phyloP scores from a whole-genome alignment of 1,284 basidiomycete species.

The Rhodotorula sp. region DNA sequence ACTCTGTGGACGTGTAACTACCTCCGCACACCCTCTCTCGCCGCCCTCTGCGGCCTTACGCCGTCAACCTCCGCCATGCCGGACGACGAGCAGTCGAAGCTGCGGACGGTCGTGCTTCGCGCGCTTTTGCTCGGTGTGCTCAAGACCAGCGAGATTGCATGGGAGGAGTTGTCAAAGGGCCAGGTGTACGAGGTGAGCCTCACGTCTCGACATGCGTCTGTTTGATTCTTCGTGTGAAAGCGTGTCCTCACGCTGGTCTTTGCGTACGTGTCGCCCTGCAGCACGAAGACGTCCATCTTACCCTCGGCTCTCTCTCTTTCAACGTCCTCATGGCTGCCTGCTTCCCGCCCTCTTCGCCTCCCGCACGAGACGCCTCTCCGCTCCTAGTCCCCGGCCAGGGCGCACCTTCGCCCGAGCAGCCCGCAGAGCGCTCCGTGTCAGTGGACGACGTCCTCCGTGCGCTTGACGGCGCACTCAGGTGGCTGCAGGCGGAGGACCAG shows the following conservation, averaged over 20 bases:
- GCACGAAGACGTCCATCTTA: slow-evolving; percentile 41
- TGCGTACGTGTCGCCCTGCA: too few species aligned
- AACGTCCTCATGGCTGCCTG: slow-evolving; percentile 20
- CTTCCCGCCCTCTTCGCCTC: slow-evolving; percentile 2
- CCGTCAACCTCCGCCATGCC: slow-evolving; percentile 47
- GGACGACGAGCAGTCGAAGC: not conserved
- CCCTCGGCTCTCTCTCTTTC: slow-evolving; percentile 25
- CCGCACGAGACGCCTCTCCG: not conserved
- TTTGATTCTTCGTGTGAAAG: not conserved
- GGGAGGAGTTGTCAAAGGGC: slow-evolving; percentile 74
- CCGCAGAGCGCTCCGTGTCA: slow-evolving; percentile 68
- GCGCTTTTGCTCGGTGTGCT: slow-evolving; percentile 70
- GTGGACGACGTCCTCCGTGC: slow-evolving; percentile 61
- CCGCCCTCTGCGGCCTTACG: slow-evolving; percentile 49
- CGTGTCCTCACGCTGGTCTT: too few species aligned
- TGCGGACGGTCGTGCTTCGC: slow-evolving; percentile 63
- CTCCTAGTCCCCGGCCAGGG: not conserved
- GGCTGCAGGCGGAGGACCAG: slow-evolving; percentile 53
- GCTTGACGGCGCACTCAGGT: slow-evolving; percentile 63
- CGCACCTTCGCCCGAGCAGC: slow-evolving; percentile 52
- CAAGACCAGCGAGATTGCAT: slow-evolving; percentile 79
- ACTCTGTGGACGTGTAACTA: slow-evolving; percentile 81
- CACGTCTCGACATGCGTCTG: too few species aligned
- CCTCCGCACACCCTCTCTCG: slow-evolving; percentile 62
- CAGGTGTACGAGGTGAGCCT: slow-evolving; percentile 70